Evolutionary conservation across 495 filamentous ascomycete species (phyloP), one percentile per base, ranked within the genome.

Genomic region (Penicillium coprophilum): DNA sequence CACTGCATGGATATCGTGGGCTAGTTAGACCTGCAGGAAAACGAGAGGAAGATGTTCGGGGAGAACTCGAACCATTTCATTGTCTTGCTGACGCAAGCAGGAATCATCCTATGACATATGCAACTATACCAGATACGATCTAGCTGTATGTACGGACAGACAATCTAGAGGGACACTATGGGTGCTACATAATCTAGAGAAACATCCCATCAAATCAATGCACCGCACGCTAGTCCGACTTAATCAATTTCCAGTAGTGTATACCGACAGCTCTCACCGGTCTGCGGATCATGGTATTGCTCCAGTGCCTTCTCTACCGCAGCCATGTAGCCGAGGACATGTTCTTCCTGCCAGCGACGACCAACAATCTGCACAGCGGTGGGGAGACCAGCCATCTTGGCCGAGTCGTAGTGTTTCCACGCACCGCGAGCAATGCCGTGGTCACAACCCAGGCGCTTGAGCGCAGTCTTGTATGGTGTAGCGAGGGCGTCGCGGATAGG

Each of bases 331-430:
- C 87, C 87, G 56, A 96, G 72, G 12, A 96, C 90, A 74, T 95
- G 95, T 78, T 97, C 94, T 70, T 98, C 93, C 69, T 96, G 82
- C 66, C 96, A 79, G 30, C 92, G 79, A 53, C 87, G 81, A 8
- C 91, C 92, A 1, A 96, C 87, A 6, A 97, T 77, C 71, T 97
- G 94, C 34, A 96, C 83, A 0, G 80, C 92, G 3, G 96, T 91
- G 0, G 93, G 92, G 57, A 97, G 75, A 6, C 91, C 92, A 34
- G 89, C 84, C 91, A 97, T 97, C 51, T 79, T 82, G 6, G 75
- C 71, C 0, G 91, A 87, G 66, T 97, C 85, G 65, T 97, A 98
- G 63, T 91, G 85, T 66, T 84, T 88, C 77, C 94, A 97, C 0
- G 90, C 92, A 7, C 92, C 90, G 19, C 76, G 77, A 0, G 92